These are phyloP conservation scores for Tubosaeta brunneosetosa DNA, from an alignment of 768 basidiomycete genomes.

Conservation along the genomic window DNA sequence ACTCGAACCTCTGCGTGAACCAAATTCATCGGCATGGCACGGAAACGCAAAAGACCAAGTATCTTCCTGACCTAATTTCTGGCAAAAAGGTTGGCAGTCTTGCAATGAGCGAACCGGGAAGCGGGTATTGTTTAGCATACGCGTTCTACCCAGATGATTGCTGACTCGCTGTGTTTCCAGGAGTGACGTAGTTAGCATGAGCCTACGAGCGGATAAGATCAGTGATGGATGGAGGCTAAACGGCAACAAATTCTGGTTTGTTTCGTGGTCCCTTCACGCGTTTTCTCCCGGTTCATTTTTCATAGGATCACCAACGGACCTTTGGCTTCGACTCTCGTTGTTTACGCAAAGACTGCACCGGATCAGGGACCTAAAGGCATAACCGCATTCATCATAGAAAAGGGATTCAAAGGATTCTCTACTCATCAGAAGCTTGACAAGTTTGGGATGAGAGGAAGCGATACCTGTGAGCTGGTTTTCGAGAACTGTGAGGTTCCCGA, in stretches of 20 bases:
- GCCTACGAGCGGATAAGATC: conserved; percentile 72
- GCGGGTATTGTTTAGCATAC: conserved; percentile 41
- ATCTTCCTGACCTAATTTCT: conserved; percentile 73
- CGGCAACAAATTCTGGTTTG: conserved; percentile 90
- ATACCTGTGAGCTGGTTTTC: conserved; percentile 91
- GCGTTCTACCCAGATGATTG: background rate
- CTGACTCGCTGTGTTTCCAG: conserved; percentile 12
- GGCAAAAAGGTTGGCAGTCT: conserved; percentile 85
- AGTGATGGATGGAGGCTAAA: conserved; percentile 75
- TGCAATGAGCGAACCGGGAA: conserved; percentile 92
- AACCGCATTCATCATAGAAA: conserved; percentile 88
- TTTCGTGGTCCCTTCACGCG: background rate
- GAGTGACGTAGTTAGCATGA: conserved; percentile 96
- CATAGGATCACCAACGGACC: conserved; percentile 94
- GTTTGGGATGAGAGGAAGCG: conserved; percentile 94
- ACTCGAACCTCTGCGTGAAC: conserved; percentile 86
- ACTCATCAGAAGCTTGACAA: conserved; percentile 91
- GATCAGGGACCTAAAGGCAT: conserved; percentile 81
- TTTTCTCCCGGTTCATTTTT: background rate
- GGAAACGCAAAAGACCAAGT: conserved; percentile 72
- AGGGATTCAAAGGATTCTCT: conserved; percentile 77
- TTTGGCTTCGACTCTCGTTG: conserved; percentile 82
- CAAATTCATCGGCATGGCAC: conserved; percentile 86
- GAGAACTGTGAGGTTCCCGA: conserved; percentile 87
- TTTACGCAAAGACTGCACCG: conserved; percentile 87